Percentiles rank a stretch among this genome's conserved stretches.
Evolutionary conservation across 805 yeast genomes (phyloP).

Genomic region (Cyberlindnera misumaiensis): DNA sequence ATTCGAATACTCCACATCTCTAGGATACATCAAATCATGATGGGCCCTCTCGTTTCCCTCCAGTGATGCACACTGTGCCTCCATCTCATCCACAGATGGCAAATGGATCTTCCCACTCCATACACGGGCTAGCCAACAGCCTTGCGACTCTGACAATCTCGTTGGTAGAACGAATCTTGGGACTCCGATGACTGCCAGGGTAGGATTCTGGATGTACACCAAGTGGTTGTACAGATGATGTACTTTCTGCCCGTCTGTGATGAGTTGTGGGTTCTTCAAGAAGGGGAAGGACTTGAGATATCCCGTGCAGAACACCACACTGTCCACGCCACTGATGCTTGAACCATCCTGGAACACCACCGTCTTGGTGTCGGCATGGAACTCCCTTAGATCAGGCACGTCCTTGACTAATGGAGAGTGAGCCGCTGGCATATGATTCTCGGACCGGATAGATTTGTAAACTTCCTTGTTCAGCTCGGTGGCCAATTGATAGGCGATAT

Average conservation of each 20-base stretch:
- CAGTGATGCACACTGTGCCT: slow-evolving; percentile 32
- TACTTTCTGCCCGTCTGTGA: slow-evolving; percentile 42
- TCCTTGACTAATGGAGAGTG: slow-evolving; percentile 33
- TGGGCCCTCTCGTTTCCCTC: slow-evolving; percentile 42
- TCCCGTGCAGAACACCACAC: slow-evolving; percentile 68
- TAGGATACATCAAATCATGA: slow-evolving; percentile 49
- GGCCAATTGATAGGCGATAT: slow-evolving; percentile 58
- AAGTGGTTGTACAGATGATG: slow-evolving; percentile 55
- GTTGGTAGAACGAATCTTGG: slow-evolving; percentile 60
- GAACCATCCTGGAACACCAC: slow-evolving; percentile 46
- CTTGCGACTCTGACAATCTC: slow-evolving; percentile 57
- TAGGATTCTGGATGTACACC: slow-evolving; percentile 52
- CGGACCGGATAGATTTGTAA: slow-evolving; percentile 44
- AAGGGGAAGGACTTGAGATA: slow-evolving; percentile 63
- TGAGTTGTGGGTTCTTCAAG: slow-evolving; percentile 31
- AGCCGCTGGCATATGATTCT: slow-evolving; percentile 37
- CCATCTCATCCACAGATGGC: slow-evolving; percentile 45
- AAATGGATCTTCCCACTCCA: slow-evolving; percentile 47
- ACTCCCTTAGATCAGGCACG: slow-evolving; percentile 35
- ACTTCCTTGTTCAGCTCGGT: slow-evolving; percentile 33
- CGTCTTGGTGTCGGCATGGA: slow-evolving; percentile 31
- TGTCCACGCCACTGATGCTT: slow-evolving; percentile 41
- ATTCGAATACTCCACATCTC: slow-evolving; percentile 54
- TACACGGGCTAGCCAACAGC: slow-evolving; percentile 55
- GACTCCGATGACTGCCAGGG: slow-evolving; percentile 55